A percentile compares a stretch with the other conserved stretches of the same genome.
phyloP scores from a whole-genome alignment of 2,329 filamentous ascomycete species.

The Ploettnerulaceae sp. region DNA sequence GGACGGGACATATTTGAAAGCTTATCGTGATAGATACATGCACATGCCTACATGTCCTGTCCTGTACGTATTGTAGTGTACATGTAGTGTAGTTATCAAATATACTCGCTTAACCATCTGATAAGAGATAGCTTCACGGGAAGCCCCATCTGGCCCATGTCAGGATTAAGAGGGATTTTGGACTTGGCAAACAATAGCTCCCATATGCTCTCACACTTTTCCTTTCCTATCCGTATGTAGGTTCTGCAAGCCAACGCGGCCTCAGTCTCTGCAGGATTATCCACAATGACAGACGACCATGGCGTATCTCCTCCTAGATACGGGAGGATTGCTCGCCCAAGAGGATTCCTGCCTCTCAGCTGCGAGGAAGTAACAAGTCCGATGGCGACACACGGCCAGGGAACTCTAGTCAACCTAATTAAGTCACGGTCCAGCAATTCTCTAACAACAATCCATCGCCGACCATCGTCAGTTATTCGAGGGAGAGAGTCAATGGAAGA shows the following conservation, averaged over 20 bases:
- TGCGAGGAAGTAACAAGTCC: constrained; percentile 27
- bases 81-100: no score
- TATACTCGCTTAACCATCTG: neutral
- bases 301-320: constrained; percentile 21
- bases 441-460: constrained; percentile 18
- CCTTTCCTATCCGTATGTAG: neutral
- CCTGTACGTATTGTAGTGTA: no score
- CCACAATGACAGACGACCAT: constrained; percentile 11
- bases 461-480: constrained; percentile 18
- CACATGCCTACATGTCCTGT: no score
- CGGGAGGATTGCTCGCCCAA: constrained; percentile 23
- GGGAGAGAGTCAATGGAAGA: constrained; percentile 25
- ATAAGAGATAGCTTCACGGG: constrained; percentile 2
- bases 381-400: constrained; percentile 32
- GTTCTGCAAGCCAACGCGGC: neutral
- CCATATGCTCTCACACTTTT: neutral
- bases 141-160: neutral
- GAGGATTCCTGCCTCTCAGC: constrained; percentile 27
- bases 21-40: no score
- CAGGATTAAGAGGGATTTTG: neutral
- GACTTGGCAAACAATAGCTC: no score
- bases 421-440: constrained; percentile 29
- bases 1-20: no score
- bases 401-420: constrained; percentile 29
- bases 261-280: neutral